Percentiles rank a stretch among this genome's conserved stretches.
phyloP scores from a whole-genome alignment of 129 eudicot genomes.

The Flaveria sonorensis region DNA sequence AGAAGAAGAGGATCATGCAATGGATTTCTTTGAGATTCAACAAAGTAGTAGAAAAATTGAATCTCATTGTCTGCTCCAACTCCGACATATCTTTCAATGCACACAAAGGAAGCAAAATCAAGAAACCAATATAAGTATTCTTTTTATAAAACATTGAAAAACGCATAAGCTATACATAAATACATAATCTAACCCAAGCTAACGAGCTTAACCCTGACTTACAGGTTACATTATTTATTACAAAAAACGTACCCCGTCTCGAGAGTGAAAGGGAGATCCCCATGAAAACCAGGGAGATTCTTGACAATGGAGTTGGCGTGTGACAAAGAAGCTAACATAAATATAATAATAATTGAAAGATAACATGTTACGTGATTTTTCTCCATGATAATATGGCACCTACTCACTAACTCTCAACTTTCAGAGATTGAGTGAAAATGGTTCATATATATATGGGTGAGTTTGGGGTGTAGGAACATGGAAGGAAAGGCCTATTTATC shows the following conservation, averaged over 20 bases:
- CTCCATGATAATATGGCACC: not conserved
- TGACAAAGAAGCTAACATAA: not conserved
- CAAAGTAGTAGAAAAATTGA: constrained; percentile 49
- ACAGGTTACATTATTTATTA: too few relatives aligned
- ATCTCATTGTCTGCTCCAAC: constrained; percentile 32
- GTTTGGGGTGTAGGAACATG: too few relatives aligned
- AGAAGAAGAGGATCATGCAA: constrained; percentile 46
- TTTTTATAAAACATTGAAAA: too few relatives aligned
- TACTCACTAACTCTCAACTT: not conserved
- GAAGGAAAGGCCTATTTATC: too few relatives aligned
- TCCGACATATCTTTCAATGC: constrained; percentile 32
- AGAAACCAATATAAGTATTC: too few relatives aligned
- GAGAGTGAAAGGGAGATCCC: constrained; percentile 26
- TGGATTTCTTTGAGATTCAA: constrained; percentile 42
- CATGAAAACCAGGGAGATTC: constrained; percentile 22
- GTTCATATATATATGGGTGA: too few relatives aligned
- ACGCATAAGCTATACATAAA: too few relatives aligned
- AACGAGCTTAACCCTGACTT: too few relatives aligned
- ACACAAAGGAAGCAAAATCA: not conserved
- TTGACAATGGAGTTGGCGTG: constrained; percentile 7
- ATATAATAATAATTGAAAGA: not conserved
- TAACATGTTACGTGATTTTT: not conserved
- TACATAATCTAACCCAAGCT: too few relatives aligned
- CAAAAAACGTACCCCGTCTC: constrained; percentile 22
- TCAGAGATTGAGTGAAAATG: too few relatives aligned